Conservation (phyloP, 1,284 basidiomycete genomes). For the Heterobasidion occidentale region DNA sequence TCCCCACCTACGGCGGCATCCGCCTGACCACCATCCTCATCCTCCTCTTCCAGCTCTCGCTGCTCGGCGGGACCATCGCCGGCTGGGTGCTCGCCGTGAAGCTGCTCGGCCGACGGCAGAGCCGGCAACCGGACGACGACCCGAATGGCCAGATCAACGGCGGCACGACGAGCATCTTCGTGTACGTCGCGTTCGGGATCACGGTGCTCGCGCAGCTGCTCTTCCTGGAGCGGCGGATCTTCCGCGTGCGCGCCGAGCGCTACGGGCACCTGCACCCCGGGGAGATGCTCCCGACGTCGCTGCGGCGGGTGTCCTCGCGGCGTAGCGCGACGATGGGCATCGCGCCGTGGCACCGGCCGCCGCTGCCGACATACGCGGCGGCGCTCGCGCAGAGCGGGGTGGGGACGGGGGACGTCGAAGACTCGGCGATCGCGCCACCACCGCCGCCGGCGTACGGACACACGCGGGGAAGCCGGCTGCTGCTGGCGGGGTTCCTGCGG, state of each 20-base stretch:
- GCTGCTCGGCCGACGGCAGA: conserved; percentile 10
- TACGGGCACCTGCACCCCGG: conserved; percentile 52
- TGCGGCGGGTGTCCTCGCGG: conserved; percentile 16
- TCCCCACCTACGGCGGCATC: conserved; percentile 36
- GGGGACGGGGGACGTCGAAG: conserved; percentile 70
- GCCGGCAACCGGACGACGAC: conserved; percentile 2
- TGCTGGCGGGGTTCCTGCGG: conserved; percentile 46
- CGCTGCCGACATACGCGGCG: conserved; percentile 63
- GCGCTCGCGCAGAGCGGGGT: conserved; percentile 58
- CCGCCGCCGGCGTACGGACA: conserved; percentile 70
- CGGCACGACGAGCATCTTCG: conserved; percentile 29
- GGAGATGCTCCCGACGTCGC: conserved; percentile 39
- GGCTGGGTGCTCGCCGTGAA: conserved; percentile 45
- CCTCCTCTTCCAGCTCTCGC: conserved; percentile 33
- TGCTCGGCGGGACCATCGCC: conserved; percentile 41
- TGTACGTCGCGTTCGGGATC: conserved; percentile 52
- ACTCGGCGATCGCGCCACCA: conserved; percentile 52
- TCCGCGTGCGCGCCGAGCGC: conserved; percentile 54
- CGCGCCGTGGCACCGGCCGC: conserved; percentile 63
- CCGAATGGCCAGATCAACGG: neutral
- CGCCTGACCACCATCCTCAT: conserved; percentile 35
- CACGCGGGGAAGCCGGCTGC: conserved; percentile 57
- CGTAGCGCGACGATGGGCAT: conserved; percentile 31
- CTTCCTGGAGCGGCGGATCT: conserved; percentile 57
- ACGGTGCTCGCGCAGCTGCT: conserved; percentile 41